These are phyloP conservation scores for Fusarium metavorans DNA, from an alignment of 2,329 filamentous ascomycete species.

Conservation along the genomic window DNA sequence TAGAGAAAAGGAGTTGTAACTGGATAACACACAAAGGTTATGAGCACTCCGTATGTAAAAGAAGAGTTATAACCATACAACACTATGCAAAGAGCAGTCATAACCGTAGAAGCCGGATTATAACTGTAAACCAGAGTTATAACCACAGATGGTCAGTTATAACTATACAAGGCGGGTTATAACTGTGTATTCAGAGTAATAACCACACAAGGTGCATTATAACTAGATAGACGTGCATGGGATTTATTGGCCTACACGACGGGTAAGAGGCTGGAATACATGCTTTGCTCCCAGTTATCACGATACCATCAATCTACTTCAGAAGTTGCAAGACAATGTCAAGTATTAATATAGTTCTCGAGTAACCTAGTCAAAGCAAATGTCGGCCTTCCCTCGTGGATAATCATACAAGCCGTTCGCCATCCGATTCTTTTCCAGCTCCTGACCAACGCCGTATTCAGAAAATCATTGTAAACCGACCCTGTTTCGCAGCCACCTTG, in stretches of 20 bases:
- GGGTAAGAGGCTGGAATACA: background rate
- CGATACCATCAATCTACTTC: background rate
- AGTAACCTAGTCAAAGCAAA: background rate
- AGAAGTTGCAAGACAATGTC: background rate
- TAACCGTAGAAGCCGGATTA: background rate
- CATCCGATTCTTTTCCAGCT: background rate
- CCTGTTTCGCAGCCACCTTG: background rate
- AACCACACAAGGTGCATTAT: background rate
- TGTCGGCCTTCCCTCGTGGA: background rate
- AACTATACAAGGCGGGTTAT: background rate
- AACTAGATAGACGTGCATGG: background rate
- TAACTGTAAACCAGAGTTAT: background rate
- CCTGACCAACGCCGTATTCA: constrained; percentile 8
- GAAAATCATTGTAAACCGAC: background rate
- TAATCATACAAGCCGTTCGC: constrained; percentile 4
- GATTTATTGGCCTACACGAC: background rate
- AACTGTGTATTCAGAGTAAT: background rate
- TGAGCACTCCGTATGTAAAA: background rate
- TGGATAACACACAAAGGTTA: background rate
- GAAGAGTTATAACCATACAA: background rate
- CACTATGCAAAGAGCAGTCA: background rate
- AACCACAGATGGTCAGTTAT: background rate
- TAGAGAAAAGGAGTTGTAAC: background rate
- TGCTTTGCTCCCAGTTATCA: background rate
- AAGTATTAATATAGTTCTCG: background rate